These are phyloP conservation scores for Castanospermum australe DNA, from an alignment of 306 rosid species.

Conservation along the genomic window DNA sequence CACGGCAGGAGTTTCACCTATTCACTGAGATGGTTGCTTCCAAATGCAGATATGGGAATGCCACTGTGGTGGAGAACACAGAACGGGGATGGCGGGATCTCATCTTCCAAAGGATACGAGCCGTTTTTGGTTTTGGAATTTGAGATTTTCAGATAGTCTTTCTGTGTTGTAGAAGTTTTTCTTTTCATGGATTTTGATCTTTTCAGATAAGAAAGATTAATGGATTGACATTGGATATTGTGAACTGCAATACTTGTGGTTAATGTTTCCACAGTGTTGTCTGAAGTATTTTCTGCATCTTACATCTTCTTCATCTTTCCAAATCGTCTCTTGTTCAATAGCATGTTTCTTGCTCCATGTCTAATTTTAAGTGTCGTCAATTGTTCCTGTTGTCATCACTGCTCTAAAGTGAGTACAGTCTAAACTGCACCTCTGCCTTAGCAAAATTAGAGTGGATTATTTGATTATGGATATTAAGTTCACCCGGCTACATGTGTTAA, in stretches of 20 bases:
- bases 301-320: background rate
- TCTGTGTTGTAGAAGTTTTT: conserved; percentile 24
- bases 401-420: no score
- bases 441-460: background rate
- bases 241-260: conserved; percentile 17
- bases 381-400: background rate
- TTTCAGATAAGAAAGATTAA: conserved; percentile 29
- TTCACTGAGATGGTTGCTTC: conserved; percentile 1
- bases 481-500: background rate
- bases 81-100: conserved; percentile 99
- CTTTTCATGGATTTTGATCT: background rate
- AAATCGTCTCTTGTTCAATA: background rate
- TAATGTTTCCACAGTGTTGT: background rate
- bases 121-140: conserved; percentile 92
- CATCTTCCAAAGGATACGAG: conserved; percentile 90
- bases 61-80: conserved; percentile 95
- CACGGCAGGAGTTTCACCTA: background rate
- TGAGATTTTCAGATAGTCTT: conserved; percentile 30
- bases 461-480: background rate
- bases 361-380: background rate
- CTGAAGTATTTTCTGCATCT: background rate
- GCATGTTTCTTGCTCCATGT: background rate
- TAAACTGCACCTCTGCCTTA: background rate
- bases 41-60: conserved; percentile 78
- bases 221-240: conserved; percentile 39